phyloP scores from a whole-genome alignment of 2,329 filamentous ascomycete species.

The Chrysoporthe deuterocubensis region DNA sequence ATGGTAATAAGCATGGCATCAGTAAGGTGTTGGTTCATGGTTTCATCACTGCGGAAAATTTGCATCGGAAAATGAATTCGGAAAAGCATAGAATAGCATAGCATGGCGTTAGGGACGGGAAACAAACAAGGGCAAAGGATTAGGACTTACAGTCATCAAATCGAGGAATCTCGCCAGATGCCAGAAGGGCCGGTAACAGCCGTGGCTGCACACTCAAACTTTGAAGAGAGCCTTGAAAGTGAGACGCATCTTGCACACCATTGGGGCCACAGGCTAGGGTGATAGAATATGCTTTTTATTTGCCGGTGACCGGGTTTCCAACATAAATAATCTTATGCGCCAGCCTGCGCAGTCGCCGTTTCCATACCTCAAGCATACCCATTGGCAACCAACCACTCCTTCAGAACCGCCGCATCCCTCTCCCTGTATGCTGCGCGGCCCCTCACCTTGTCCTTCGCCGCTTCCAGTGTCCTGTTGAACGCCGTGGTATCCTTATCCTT shows the following conservation, averaged over 20 bases:
- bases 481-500: slow-evolving; percentile 80
- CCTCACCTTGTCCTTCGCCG: slow-evolving; percentile 83
- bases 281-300: background rate
- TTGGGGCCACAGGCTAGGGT: background rate
- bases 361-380: slow-evolving; percentile 40
- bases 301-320: background rate
- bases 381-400: slow-evolving; percentile 75
- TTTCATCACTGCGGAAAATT: slow-evolving; percentile 6
- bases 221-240: background rate
- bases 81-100: slow-evolving; percentile 7
- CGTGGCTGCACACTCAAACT: background rate
- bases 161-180: background rate
- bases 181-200: background rate
- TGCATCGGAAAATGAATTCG: background rate
- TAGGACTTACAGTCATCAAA: background rate
- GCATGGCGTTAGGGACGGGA: slow-evolving; percentile 2
- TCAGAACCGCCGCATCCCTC: slow-evolving; percentile 72
- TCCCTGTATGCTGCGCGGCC: slow-evolving; percentile 82
- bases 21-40: background rate
- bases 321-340: background rate
- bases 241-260: background rate
- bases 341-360: background rate
- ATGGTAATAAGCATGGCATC: background rate
- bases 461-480: slow-evolving; percentile 84
- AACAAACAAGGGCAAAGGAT: background rate